A percentile compares a stretch with the other conserved stretches of the same genome.
Conservation (phyloP, 805 yeast species). For the Lachancea nothofagi region DNA sequence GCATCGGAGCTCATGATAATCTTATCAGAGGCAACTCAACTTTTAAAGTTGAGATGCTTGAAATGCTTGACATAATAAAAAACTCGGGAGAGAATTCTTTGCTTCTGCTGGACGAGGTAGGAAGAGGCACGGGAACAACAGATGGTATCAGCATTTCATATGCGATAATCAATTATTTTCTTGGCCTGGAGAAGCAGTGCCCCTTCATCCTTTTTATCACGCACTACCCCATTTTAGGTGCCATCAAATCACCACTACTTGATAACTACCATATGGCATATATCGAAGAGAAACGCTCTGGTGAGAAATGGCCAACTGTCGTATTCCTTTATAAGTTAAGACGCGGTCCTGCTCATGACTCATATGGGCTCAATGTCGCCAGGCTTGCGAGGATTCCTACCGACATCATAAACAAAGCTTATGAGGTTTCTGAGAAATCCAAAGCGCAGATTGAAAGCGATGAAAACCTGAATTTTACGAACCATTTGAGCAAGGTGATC, state of each 20-base stretch:
- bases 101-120: conserved; percentile 89
- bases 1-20: conserved; percentile 84
- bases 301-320: conserved; percentile 38
- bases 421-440: conserved; percentile 21
- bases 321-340: conserved; percentile 49
- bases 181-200: conserved; percentile 30
- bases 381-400: conserved; percentile 59
- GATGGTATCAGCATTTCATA: conserved; percentile 84
- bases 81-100: conserved; percentile 74
- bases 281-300: conserved; percentile 35
- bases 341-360: conserved; percentile 49
- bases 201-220: conserved; percentile 76
- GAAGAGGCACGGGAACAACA: conserved; percentile 79
- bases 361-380: conserved; percentile 86
- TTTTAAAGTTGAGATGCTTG: conserved; percentile 94
- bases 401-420: conserved; percentile 43
- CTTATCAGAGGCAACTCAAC: conserved; percentile 73
- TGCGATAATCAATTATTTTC: conserved; percentile 58
- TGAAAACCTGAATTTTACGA: conserved; percentile 1
- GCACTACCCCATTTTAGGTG: conserved; percentile 67
- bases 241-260: conserved; percentile 42
- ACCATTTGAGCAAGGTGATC: background rate
- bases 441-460: conserved; percentile 6
- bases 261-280: conserved; percentile 71
- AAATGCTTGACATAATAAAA: conserved; percentile 80